Evolutionary conservation across 73 alveolate species (phyloP).

Genomic region (Paramecium bursaria): DNA sequence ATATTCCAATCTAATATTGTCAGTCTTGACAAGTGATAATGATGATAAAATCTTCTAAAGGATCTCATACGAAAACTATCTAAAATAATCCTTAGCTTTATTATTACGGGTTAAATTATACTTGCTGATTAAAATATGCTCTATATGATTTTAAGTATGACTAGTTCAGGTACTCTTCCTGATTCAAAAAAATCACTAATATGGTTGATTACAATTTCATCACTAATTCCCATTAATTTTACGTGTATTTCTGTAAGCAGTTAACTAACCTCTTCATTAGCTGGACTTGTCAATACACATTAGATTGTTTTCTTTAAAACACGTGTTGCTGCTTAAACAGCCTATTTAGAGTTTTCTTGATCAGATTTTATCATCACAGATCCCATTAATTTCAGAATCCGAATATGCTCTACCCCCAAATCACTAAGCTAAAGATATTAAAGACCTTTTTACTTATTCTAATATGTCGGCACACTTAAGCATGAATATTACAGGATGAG

Average conservation of each 20-base stretch:
- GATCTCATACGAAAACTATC: conserved; percentile 7
- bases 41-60: conserved; percentile 37
- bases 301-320: conserved; percentile 33
- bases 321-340: conserved; percentile 6
- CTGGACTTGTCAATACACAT: conserved; percentile 5
- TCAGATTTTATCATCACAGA: neutral
- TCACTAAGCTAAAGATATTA: conserved; percentile 21
- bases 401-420: neutral
- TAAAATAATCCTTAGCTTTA: conserved; percentile 49
- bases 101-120: neutral
- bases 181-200: conserved; percentile 67
- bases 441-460: conserved; percentile 1
- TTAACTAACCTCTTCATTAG: conserved; percentile 45
- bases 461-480: conserved; percentile 44
- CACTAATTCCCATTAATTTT: conserved; percentile 51
- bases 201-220: conserved; percentile 45
- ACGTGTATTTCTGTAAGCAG: conserved; percentile 37
- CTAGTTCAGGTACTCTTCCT: conserved; percentile 68
- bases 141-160: conserved; percentile 58
- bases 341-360: conserved; percentile 32
- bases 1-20: conserved; percentile 40
- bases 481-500: conserved; percentile 32
- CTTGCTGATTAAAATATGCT: conserved; percentile 27
- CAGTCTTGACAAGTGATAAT: conserved; percentile 46
- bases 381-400: conserved; percentile 6